Base-by-base conservation (phyloP, 2,329 filamentous ascomycete genomes). In the Fusarium illudens region DNA sequence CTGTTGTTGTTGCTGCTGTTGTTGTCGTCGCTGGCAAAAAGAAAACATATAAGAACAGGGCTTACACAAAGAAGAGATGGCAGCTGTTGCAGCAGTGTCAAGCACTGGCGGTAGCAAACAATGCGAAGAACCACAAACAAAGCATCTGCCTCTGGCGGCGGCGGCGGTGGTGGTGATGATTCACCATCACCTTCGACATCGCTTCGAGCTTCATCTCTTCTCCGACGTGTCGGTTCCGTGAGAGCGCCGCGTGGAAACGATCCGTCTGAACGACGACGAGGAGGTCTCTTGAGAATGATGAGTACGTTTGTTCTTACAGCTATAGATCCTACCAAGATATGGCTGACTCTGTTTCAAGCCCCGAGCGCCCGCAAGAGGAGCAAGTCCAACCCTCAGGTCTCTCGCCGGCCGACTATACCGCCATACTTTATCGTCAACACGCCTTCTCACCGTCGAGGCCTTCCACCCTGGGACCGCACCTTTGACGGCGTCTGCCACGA, bases 401-500 rank as follows among this genome's bases (percentile, higher is more conserved):
- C 61, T 50, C 52, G 15, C 51, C 32, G 30, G 6, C 48, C 63
- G 29, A 6, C 36, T 4, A 67, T 62, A 19, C 62, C 62, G 13
- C 13, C 34, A 15, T 56, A 54, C 15, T 7, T 52, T 0, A 32
- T 19, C 4, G 49, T 10, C n/a, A 9, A 13, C 17, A 19, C 6
- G 30, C 60, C 15, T 34, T 36, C 58, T n/a, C 66, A 63, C 20
- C 62, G 64, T 13, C 48, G 44, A 4, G 50, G 52, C 9, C 68
- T 74, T 7, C 77, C 78, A 2, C 65, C 78, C 0, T 81, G 79
- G 79, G 76, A 81, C 48, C 75, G 79, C 2, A 70, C 71, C 10
- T 64, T 79, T n/a, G 79, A 81, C 25, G 62, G 78, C 6, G 74
- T 80, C n/a, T 79, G 75, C 37, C 77, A 79, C 49, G 60, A 66